These are phyloP conservation scores for Trichosporon asahii DNA, from an alignment of 1,284 basidiomycete genomes.

Conservation along the genomic window DNA sequence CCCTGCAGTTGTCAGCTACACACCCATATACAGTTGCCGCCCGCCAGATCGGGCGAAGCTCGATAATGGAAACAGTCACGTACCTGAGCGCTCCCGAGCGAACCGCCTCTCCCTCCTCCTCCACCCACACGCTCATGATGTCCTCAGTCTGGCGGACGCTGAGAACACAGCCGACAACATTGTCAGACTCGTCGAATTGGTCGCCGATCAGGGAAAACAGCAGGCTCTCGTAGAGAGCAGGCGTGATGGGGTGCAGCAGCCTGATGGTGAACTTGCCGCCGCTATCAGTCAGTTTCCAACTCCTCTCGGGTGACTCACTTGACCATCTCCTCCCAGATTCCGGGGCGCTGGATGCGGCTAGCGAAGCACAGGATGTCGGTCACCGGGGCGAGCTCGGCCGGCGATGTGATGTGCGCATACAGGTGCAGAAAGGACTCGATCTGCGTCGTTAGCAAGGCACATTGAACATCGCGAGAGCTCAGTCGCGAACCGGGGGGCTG, in stretches of 20 bases:
- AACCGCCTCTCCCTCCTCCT: conserved; percentile 49
- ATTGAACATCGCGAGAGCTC: too few relatives aligned
- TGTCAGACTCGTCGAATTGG: conserved; percentile 52
- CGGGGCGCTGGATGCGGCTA: conserved; percentile 48
- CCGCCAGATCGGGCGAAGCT: background rate
- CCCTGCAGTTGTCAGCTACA: conserved; percentile 32
- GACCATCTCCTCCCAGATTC: conserved; percentile 53
- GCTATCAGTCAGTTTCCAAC: conserved; percentile 25
- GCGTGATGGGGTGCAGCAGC: conserved; percentile 47
- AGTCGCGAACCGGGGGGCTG: background rate
- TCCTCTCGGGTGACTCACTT: conserved; percentile 35
- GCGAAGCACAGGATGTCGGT: conserved; percentile 51
- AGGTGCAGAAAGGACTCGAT: conserved; percentile 53
- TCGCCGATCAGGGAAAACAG: conserved; percentile 50
- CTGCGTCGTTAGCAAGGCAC: conserved; percentile 25
- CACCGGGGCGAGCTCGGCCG: conserved; percentile 49
- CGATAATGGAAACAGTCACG: conserved; percentile 18
- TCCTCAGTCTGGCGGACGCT: conserved; percentile 50
- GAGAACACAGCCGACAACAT: conserved; percentile 51
- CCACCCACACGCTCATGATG: conserved; percentile 53
- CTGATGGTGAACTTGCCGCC: conserved; percentile 50
- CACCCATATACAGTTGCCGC: background rate
- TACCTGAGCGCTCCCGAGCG: conserved; percentile 46
- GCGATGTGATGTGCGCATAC: conserved; percentile 50
- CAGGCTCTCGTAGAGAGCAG: conserved; percentile 47